These are phyloP conservation scores for Puya raimondii DNA, from an alignment of 176 grass and related monocot genomes.

Conservation along the genomic window DNA sequence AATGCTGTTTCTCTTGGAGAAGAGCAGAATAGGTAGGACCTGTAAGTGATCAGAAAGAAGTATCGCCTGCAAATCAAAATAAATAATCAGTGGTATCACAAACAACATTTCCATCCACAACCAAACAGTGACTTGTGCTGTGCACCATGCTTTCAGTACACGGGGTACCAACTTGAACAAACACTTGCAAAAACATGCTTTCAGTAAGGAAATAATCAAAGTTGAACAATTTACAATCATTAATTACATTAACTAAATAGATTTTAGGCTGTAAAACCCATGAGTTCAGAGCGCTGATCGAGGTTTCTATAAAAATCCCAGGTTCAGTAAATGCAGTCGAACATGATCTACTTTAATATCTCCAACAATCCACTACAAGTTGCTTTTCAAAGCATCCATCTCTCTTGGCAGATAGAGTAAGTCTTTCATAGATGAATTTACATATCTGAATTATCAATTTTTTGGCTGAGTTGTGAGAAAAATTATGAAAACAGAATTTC, in stretches of 20 bases:
- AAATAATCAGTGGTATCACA: constrained; percentile 4
- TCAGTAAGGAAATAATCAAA: not conserved
- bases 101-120: not conserved
- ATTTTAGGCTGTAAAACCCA: not conserved
- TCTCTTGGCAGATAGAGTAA: no score
- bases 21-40: constrained; percentile 73
- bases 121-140: no score
- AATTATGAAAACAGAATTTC: no score
- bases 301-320: not conserved
- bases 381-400: no score
- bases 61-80: constrained; percentile 59
- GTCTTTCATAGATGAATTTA: no score
- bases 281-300: not conserved
- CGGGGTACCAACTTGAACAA: no score
- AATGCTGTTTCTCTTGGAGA: constrained; percentile 46
- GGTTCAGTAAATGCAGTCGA: not conserved
- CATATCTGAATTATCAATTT: no score
- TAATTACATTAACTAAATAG: not conserved
- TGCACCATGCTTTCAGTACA: no score
- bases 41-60: constrained; percentile 88
- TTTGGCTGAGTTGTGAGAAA: no score
- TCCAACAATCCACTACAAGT: no score
- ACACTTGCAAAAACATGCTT: not conserved
- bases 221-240: not conserved
- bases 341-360: no score